Evolutionary conservation across 2,329 filamentous ascomycete genomes (phyloP), one percentile per base, ranked within the genome.

Genomic region (Ambrosiella cleistominuta): DNA sequence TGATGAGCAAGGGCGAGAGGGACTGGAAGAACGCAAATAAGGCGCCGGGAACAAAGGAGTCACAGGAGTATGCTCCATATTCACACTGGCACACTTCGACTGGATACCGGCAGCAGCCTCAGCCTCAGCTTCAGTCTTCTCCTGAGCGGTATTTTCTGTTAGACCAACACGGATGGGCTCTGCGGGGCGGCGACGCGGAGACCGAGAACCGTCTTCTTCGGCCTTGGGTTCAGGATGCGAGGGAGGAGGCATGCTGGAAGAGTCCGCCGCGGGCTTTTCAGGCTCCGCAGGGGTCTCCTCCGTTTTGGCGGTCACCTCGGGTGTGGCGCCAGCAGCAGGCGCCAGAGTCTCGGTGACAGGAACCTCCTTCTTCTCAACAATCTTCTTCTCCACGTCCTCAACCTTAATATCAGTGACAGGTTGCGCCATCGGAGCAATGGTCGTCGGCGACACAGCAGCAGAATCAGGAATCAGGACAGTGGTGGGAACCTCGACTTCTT

Each of bases 61-160:
- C 47, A 85, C 79, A n/a, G 89, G 87, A n/a, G 88, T 88, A 11
- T 57, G 47, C 1, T 56, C 49, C 68, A 89, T 90, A 19, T 85
- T 82, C 7, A 93, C 82, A 1, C 79, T 78, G 62, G 94, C 80
- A 1, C 87, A 84, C 66, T 83, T 85, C n/a, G 88, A 88, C 70
- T 95, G 81, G 66, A 93, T 79, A 15, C 95, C 73, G 1, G 85
- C 89, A 36, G 88, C 89, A 58, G 81, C 85, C 44, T 8, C 44
- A 12, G 44, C 19, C 64, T 88, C 85, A 58, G 95, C 72, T 70
- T 95, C 89, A 59, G 94, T 86, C 27, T 47, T 47, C 17, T 56
- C 53, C 7, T 15, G 45, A 13, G 19, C 19, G 9, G 54, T 17
- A 39, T 57, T 40, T 38, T 85, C 83, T 35, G 70, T 76, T 45